Conservation (phyloP, 306 rosid genomes). For the Pyrus betulifolia region DNA sequence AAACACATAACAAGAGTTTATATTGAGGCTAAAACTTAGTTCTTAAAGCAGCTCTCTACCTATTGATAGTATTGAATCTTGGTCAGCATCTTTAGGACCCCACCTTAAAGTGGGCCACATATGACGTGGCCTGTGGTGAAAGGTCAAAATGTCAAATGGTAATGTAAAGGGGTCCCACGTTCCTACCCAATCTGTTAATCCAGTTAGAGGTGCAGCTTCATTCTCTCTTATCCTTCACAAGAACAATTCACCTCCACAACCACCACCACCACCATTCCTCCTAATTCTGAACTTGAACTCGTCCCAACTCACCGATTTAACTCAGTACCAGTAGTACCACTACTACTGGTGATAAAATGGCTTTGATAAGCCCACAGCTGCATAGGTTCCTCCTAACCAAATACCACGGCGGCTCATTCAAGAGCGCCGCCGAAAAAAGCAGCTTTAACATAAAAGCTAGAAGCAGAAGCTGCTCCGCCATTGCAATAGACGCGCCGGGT, state of each 20-base stretch:
- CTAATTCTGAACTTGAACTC: constrained; percentile 1
- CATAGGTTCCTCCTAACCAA: constrained; percentile 53
- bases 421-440: constrained; percentile 15
- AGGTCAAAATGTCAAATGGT: not conserved
- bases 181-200: constrained; percentile 52
- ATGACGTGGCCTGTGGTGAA: constrained; percentile 9
- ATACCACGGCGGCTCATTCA: constrained; percentile 26
- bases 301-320: not conserved
- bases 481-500: constrained; percentile 78
- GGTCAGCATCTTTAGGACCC: not conserved
- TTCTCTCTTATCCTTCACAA: constrained; percentile 41
- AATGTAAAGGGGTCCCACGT: not conserved
- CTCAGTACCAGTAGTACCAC: not conserved
- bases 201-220: constrained; percentile 66
- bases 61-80: no score
- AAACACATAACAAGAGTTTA: no score
- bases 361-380: constrained; percentile 63
- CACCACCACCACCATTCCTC: constrained; percentile 2
- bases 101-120: not conserved
- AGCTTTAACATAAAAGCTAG: constrained; percentile 20
- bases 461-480: constrained; percentile 57
- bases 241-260: constrained; percentile 9
- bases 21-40: no score
- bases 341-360: constrained; percentile 30
- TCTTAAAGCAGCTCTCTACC: no score